Conservation (phyloP, 1,284 basidiomycete genomes). For the Chalciporus sp. region DNA sequence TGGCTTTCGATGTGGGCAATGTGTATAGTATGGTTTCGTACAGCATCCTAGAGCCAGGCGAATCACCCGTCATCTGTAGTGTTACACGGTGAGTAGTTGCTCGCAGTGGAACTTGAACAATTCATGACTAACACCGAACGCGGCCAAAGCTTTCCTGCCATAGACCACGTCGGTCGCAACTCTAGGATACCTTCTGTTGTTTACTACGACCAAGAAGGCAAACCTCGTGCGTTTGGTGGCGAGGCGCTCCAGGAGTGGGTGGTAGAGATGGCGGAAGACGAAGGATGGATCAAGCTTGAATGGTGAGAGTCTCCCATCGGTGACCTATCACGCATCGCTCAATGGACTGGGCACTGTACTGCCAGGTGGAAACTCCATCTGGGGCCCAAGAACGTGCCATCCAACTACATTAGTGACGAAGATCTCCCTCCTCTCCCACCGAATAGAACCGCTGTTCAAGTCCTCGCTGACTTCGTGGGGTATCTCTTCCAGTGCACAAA, state of each 20-base stretch:
- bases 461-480: conserved; percentile 49
- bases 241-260: conserved; percentile 48
- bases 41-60: conserved; percentile 46
- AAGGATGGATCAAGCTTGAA: conserved; percentile 47
- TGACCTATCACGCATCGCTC: background rate
- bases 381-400: conserved; percentile 26
- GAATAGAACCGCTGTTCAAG: conserved; percentile 42
- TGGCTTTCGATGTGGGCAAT: conserved; percentile 55
- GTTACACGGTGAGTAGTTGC: conserved; percentile 43
- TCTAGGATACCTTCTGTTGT: conserved; percentile 60
- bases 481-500: conserved; percentile 43
- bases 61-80: conserved; percentile 43
- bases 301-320: conserved; percentile 33
- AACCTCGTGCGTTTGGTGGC: conserved; percentile 49
- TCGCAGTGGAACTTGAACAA: background rate
- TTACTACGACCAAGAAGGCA: conserved; percentile 49
- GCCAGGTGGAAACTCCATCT: conserved; percentile 41
- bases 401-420: conserved; percentile 22
- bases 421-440: conserved; percentile 44
- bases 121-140: background rate
- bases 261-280: conserved; percentile 47
- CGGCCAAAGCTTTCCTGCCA: conserved; percentile 49
- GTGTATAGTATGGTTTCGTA: conserved; percentile 55
- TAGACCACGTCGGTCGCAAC: conserved; percentile 52
- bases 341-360: background rate